Base-by-base conservation (phyloP, 331 rosid species). In the Prunus yedoensis region DNA sequence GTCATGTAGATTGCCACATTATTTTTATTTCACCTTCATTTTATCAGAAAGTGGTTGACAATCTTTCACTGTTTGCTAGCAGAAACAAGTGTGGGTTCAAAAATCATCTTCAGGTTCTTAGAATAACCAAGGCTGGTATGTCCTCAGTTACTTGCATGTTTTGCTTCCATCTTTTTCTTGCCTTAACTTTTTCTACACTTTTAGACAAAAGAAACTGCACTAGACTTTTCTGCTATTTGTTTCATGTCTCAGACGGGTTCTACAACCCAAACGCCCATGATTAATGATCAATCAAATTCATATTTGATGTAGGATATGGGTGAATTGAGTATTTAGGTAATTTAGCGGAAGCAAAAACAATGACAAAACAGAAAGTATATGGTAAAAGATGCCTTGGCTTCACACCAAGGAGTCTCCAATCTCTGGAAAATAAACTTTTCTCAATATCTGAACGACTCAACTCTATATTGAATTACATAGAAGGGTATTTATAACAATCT, bases 51-150 rank as follows among this genome's bases (percentile, higher is more conserved):
- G 50, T 59, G 3, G 70, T 68, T 66, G 63, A 47, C 2, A 30
- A 74, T 73, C 17, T 53, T 81, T 50, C 69, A 64, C 53, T 9
- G 58, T 77, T 43, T 85, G 68, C 84, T 71, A 77, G 88, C 97
- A 95, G 99, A 95, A 89, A 85, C 99, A 92, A 84, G 90, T 92
- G 59, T 95, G 99, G 99, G 96, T 95, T 83, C 99, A 95, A 86
- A 95, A 95, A 80, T 81, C 97, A 43, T 88, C 96, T 64, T 89
- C 97, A 25, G 99, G 97, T 61, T 84, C 97, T 54, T 95, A 87
- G 83, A 87, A 75, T 72, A 70, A 59, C 66, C 68, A 71, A 71
- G 53, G 64, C 75, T 74, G 85, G 97, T 92, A 76, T 77, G 89
- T 82, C 20, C 32, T 79, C 66, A 27, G 51, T 21, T 62, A 38